These are phyloP conservation scores for Kernera saxatilis DNA, from an alignment of 345 rosid species.

Conservation along the genomic window DNA sequence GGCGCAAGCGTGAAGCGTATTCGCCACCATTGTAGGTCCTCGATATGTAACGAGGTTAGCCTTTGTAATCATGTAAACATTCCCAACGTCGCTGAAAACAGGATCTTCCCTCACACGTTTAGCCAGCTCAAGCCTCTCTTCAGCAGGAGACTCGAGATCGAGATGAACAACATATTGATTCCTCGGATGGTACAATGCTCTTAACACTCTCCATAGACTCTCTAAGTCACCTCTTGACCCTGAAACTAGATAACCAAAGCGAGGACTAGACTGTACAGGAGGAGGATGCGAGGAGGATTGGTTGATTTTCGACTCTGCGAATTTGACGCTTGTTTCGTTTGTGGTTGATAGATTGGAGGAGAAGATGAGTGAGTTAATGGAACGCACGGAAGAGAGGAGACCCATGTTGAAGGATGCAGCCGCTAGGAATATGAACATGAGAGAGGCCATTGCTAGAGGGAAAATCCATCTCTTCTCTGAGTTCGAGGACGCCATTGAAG, in stretches of 20 bases:
- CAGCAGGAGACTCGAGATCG: conserved; percentile 83
- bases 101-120: conserved; percentile 66
- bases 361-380: conserved; percentile 64
- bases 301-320: conserved; percentile 50
- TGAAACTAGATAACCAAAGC: conserved; percentile 90
- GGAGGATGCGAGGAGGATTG: conserved; percentile 26
- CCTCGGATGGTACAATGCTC: conserved; percentile 79
- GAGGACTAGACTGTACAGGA: conserved; percentile 47
- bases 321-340: conserved; percentile 34
- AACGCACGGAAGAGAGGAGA: conserved; percentile 63
- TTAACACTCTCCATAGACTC: conserved; percentile 91
- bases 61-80: conserved; percentile 75
- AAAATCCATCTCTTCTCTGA: conserved; percentile 93
- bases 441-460: conserved; percentile 76
- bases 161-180: conserved; percentile 90
- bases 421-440: conserved; percentile 61
- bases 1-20: conserved; percentile 65
- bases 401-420: conserved; percentile 93
- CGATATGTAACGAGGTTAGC: conserved; percentile 62
- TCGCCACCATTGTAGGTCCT: conserved; percentile 67
- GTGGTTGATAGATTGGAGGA: conserved; percentile 37
- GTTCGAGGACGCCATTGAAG: conserved; percentile 52
- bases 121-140: conserved; percentile 81
- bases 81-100: conserved; percentile 56
- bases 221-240: conserved; percentile 93